These are phyloP conservation scores for Salix dunnii DNA, from an alignment of 345 rosid species.

Conservation along the genomic window DNA sequence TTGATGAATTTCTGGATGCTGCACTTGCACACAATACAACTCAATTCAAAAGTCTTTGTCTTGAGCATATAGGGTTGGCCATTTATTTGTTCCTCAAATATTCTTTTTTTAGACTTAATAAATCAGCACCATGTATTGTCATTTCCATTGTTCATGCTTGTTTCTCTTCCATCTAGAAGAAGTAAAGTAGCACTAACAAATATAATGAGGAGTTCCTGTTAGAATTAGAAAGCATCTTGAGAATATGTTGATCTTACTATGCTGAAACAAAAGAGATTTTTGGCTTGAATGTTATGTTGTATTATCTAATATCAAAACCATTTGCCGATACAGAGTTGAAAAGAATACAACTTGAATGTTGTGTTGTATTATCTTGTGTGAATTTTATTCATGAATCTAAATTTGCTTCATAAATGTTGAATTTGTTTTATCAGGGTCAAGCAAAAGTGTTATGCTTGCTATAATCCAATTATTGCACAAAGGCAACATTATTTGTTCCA, in stretches of 20 bases:
- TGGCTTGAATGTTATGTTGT: too few relatives aligned
- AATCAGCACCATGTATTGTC: not conserved
- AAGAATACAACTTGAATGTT: not conserved
- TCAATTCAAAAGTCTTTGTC: too few relatives aligned
- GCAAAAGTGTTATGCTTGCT: not conserved
- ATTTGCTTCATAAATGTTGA: not conserved
- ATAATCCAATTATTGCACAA: constrained; percentile 66
- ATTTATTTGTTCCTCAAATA: not conserved
- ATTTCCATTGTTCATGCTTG: not conserved
- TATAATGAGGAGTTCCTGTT: not conserved
- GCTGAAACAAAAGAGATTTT: not conserved
- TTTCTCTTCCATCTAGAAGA: not conserved
- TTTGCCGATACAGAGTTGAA: not conserved
- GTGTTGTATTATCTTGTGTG: not conserved
- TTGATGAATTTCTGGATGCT: too few relatives aligned
- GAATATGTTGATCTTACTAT: not conserved
- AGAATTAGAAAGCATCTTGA: not conserved
- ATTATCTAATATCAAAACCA: not conserved
- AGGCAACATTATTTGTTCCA: constrained; percentile 60
- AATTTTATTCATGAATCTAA: not conserved
- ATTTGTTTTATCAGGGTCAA: not conserved
- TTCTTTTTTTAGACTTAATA: not conserved
- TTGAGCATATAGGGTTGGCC: not conserved
- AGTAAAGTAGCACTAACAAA: not conserved
- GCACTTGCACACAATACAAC: too few relatives aligned